Evolutionary conservation across 2,329 filamentous ascomycete species (phyloP).

Genomic region (Xylariomycetidae sp.): DNA sequence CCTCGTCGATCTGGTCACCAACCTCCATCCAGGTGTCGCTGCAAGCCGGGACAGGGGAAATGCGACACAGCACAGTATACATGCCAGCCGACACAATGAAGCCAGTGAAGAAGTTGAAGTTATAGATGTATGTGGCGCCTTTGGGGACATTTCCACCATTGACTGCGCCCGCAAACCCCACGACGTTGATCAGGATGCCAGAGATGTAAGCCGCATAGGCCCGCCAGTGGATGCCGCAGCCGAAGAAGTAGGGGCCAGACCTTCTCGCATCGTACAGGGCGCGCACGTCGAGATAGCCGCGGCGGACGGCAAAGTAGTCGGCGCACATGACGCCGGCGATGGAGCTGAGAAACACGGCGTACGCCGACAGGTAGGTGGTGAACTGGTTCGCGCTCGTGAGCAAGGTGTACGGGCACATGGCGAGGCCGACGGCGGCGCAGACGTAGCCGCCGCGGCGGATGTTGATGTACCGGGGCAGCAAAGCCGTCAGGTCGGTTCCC

Average conservation of each 20-base stretch:
- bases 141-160: slow-evolving; percentile 59
- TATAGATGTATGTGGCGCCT: slow-evolving; percentile 81
- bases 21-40: slow-evolving; percentile 59
- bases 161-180: slow-evolving; percentile 81
- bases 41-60: slow-evolving; percentile 68
- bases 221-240: slow-evolving; percentile 71
- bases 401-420: slow-evolving; percentile 83
- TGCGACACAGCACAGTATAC: slow-evolving; percentile 65
- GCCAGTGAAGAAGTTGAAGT: slow-evolving; percentile 83
- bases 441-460: slow-evolving; percentile 86
- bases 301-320: slow-evolving; percentile 84
- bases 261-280: slow-evolving; percentile 70
- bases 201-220: slow-evolving; percentile 76
- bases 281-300: slow-evolving; percentile 71
- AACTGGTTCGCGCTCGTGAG: slow-evolving; percentile 73
- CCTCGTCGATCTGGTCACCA: slow-evolving; percentile 43
- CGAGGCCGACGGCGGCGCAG: slow-evolving; percentile 71
- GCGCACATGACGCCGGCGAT: slow-evolving; percentile 87
- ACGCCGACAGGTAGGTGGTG: slow-evolving; percentile 85
- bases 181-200: slow-evolving; percentile 84
- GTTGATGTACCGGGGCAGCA: slow-evolving; percentile 73
- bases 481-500: slow-evolving; percentile 74
- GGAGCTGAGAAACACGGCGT: slow-evolving; percentile 88
- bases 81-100: slow-evolving; percentile 62
- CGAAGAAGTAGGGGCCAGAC: slow-evolving; percentile 67